Percentiles rank a stretch among this genome's conserved stretches.
These are phyloP conservation scores for Moricandia arvensis DNA, from an alignment of 345 rosid species.

Conservation along the genomic window DNA sequence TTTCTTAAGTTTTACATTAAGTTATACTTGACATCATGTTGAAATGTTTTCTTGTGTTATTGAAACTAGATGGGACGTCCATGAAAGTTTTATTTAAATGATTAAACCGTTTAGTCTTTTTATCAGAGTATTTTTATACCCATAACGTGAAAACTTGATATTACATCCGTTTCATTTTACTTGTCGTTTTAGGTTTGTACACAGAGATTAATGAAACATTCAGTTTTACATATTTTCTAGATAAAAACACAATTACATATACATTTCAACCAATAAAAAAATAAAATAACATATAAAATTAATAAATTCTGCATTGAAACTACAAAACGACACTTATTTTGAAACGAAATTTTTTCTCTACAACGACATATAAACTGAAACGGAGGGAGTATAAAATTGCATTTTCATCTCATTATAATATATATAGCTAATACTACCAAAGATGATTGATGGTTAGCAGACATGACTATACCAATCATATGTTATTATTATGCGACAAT, in stretches of 20 bases:
- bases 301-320: too few relatives aligned
- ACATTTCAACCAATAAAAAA: too few relatives aligned
- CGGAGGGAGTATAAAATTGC: too few relatives aligned
- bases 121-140: background rate
- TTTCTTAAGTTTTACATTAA: background rate
- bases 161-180: too few relatives aligned
- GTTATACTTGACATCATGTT: background rate
- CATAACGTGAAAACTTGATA: background rate
- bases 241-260: too few relatives aligned
- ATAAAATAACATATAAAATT: too few relatives aligned
- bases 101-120: background rate
- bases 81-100: background rate
- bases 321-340: too few relatives aligned
- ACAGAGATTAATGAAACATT: too few relatives aligned
- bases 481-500: background rate
- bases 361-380: too few relatives aligned
- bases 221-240: too few relatives aligned
- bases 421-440: background rate
- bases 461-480: background rate
- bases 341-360: too few relatives aligned
- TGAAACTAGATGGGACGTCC: background rate
- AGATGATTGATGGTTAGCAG: background rate
- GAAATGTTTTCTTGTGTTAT: background rate
- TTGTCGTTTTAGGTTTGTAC: too few relatives aligned
- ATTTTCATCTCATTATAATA: background rate